Conservation (phyloP, 352 stramenopile species). For the Sclerospora graminicola region DNA sequence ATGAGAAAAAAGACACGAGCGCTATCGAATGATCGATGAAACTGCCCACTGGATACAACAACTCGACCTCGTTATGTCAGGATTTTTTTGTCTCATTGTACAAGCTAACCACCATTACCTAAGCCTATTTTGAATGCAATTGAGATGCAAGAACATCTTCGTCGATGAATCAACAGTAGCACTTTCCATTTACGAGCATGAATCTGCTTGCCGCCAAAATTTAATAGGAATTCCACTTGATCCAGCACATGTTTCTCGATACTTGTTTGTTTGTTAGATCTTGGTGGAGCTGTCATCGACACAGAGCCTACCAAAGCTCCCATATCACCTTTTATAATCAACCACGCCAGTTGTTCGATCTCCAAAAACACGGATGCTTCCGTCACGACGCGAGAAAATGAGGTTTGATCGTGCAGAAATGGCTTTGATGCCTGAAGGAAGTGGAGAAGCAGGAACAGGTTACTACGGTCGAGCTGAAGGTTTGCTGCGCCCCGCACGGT, state of each 20-base stretch:
- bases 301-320: conserved; percentile 3
- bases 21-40: no score
- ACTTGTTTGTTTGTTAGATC: conserved; percentile 4
- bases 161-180: conserved; percentile 50
- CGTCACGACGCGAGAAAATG: conserved; percentile 38
- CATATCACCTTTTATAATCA: conserved; percentile 18
- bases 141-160: conserved; percentile 33
- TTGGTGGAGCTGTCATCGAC: background rate
- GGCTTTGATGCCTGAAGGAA: conserved; percentile 82
- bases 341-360: conserved; percentile 36
- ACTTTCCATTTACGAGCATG: conserved; percentile 69
- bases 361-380: conserved; percentile 35
- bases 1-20: conserved; percentile 36
- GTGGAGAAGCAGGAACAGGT: conserved; percentile 57
- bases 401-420: conserved; percentile 58
- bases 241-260: conserved; percentile 22
- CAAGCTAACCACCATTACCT: conserved; percentile 19
- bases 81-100: background rate
- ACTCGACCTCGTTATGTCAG: background rate
- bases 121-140: conserved; percentile 63
- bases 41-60: no score
- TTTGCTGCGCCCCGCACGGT: no score
- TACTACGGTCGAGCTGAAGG: conserved; percentile 33
- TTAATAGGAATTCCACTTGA: conserved; percentile 30
- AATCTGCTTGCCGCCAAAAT: conserved; percentile 60